These are phyloP conservation scores for Stemphylium lycopersici DNA, from an alignment of 2,329 filamentous ascomycete species.

Conservation along the genomic window DNA sequence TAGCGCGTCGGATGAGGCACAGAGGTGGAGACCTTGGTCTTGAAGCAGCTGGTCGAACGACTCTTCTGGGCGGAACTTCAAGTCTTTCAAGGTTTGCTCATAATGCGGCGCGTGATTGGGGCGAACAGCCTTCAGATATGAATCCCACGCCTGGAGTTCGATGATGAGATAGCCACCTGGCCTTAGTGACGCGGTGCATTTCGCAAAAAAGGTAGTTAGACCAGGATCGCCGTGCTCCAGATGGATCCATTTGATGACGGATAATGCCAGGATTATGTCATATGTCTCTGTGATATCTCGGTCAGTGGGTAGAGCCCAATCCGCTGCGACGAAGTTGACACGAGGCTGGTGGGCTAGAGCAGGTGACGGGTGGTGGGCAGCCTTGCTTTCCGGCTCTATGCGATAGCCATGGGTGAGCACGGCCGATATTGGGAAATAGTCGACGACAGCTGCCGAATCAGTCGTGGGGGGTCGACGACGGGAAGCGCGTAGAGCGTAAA, in stretches of 20 bases:
- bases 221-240: conserved; percentile 45
- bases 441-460: conserved; percentile 21
- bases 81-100: conserved; percentile 26
- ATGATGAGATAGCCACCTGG: conserved; percentile 41
- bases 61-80: conserved; percentile 44
- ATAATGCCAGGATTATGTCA: conserved; percentile 48
- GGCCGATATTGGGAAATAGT: conserved; percentile 48
- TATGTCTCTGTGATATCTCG: conserved; percentile 35
- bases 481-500: conserved; percentile 46
- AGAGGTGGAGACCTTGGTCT: conserved; percentile 34
- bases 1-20: conserved; percentile 37
- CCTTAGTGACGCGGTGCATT: conserved; percentile 38
- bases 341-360: conserved; percentile 30
- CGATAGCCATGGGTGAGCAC: conserved; percentile 44
- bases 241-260: conserved; percentile 50
- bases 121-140: conserved; percentile 45
- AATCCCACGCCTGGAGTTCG: conserved; percentile 46
- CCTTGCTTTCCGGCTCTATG: conserved; percentile 28
- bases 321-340: conserved; percentile 42
- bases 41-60: conserved; percentile 40
- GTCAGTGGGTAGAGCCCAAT: conserved; percentile 40
- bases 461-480: conserved; percentile 36
- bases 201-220: conserved; percentile 40
- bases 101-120: conserved; percentile 44
- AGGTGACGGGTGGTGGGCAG: conserved; percentile 17